These are phyloP conservation scores for Mucor lusitanicus DNA, from an alignment of 371 early-diverging fungal species.

Conservation along the genomic window DNA sequence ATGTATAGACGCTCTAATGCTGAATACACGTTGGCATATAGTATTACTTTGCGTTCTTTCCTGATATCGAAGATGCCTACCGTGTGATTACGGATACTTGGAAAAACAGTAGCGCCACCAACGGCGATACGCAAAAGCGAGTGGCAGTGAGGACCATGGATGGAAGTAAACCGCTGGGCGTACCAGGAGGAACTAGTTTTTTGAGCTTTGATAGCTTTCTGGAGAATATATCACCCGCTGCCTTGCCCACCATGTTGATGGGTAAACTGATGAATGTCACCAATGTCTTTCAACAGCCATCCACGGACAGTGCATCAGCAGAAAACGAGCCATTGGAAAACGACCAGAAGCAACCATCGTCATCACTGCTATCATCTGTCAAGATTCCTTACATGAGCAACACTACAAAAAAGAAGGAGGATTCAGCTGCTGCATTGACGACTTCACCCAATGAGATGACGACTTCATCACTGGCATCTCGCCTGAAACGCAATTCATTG, in stretches of 20 bases:
- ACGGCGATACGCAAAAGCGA: neutral
- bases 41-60: slow-evolving; percentile 73
- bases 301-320: neutral
- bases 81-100: slow-evolving; percentile 4
- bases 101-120: neutral
- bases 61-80: slow-evolving; percentile 22
- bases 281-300: slow-evolving; percentile 7
- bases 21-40: too few species aligned
- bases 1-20: too few species aligned
- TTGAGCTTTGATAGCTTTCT: slow-evolving; percentile 18
- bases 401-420: neutral
- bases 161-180: neutral
- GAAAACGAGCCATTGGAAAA: neutral
- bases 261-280: slow-evolving; percentile 20
- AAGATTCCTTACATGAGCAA: neutral
- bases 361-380: neutral
- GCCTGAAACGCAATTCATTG: neutral
- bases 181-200: neutral
- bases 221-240: slow-evolving; percentile 23
- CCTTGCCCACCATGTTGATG: slow-evolving; percentile 25
- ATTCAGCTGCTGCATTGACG: neutral
- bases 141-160: neutral
- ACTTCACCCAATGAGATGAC: slow-evolving; percentile 1
- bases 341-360: neutral
- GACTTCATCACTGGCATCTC: neutral